Conservation (phyloP, 2,329 filamentous ascomycete genomes). For the Trichophyton verrucosum region DNA sequence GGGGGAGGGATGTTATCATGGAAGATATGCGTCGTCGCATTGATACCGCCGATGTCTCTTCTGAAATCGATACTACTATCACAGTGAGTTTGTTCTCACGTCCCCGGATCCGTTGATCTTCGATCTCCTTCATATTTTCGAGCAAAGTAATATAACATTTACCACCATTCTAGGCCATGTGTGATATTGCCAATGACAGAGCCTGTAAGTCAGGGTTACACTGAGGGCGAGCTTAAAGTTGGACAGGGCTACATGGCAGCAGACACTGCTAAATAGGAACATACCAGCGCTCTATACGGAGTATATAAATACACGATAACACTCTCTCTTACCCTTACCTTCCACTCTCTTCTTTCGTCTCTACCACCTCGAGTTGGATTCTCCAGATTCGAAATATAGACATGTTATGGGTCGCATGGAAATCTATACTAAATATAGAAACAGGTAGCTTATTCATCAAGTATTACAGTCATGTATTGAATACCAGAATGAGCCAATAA, state of each 20-base stretch:
- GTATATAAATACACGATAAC: background rate
- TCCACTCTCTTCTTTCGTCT: background rate
- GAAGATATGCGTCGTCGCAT: slow-evolving; percentile 68
- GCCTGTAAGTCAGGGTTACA: slow-evolving; percentile 28
- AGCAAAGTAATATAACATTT: background rate
- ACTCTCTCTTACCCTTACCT: background rate
- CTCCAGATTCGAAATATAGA: no score
- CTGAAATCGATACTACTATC: slow-evolving; percentile 62
- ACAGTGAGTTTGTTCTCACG: slow-evolving; percentile 42
- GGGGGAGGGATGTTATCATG: slow-evolving; percentile 62
- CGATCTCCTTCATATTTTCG: background rate
- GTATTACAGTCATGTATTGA: background rate
- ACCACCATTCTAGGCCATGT: slow-evolving; percentile 60
- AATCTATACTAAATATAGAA: background rate
- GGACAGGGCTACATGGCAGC: background rate
- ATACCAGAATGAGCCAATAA: background rate
- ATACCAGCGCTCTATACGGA: background rate
- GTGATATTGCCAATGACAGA: slow-evolving; percentile 74
- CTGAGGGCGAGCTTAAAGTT: background rate
- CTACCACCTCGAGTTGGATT: background rate
- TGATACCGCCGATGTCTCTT: slow-evolving; percentile 49
- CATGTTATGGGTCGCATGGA: background rate
- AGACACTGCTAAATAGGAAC: background rate
- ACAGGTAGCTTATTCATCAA: no score
- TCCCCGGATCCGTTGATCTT: background rate